Base-by-base conservation (phyloP, 768 basidiomycete species). In the Boletus subcaerulescens region DNA sequence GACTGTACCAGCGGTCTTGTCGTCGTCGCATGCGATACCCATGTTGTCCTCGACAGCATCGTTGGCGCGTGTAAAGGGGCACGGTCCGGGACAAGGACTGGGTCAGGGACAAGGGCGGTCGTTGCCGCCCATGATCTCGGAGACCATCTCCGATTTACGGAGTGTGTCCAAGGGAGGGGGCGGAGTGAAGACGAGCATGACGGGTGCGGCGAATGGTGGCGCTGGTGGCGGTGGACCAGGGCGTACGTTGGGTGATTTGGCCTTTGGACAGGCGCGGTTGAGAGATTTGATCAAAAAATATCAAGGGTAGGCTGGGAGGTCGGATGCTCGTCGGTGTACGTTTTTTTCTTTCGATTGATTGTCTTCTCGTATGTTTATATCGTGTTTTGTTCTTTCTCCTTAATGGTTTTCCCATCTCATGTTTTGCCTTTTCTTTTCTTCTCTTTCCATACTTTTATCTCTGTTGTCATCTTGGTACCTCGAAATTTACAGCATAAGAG, bases 231-330 rank as follows among this genome's bases (percentile, higher is more conserved):
- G 32, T 4, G 45, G 43, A 12, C 58, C 51, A 15, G 63, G 59
- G n/a, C 52, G 65, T 36, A 56, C 61, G 17, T 55, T 61, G 35
- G 73, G 73, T 2, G 85, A 87, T 39, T 68, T 87, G 53, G 86
- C 82, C 11, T 90, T 91, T 72, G 89, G 89, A 14, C 85, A 91
- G 69, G 88, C 89, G 14, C 76, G 85, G 56, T 70, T 91, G 60
- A 75, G 87, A 52, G 89, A 91, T 71, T 73, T 91, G 57, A 91
- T 91, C 67, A 86, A 84, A 80, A 87, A 89, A 63, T 92, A 91
- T 66, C 89, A 92, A 71, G 74, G 76, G 32, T 69, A 60, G 36
- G 5, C 17, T 11, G 13, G 9, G 35, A 5, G 22, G 20, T 20
- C 24, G 33, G 41, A 44, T 10, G 39, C 22, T 35, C 22, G 9